phyloP scores from a whole-genome alignment of 1,284 basidiomycete species.

The Cryptococcus sp. region DNA sequence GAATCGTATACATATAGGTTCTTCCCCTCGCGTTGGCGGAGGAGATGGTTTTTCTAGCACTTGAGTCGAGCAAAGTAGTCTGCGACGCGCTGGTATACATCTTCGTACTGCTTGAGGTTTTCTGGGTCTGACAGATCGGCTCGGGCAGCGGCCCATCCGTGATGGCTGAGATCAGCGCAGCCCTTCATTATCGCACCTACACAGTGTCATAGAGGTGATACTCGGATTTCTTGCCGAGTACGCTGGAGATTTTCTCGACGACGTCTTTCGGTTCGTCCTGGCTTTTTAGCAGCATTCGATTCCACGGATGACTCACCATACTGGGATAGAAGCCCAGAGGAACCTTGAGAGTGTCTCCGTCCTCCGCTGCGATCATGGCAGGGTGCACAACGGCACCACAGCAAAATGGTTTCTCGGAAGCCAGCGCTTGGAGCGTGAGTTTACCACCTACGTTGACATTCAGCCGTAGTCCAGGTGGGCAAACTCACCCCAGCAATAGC shows the following conservation, averaged over 20 bases:
- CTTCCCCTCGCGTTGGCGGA: slow-evolving; percentile 9
- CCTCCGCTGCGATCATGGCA: slow-evolving; percentile 44
- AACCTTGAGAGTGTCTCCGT: slow-evolving; percentile 39
- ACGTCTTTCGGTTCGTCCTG: slow-evolving; percentile 45
- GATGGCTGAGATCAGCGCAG: slow-evolving; percentile 56
- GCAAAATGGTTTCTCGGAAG: slow-evolving; percentile 27
- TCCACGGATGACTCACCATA: slow-evolving; percentile 15
- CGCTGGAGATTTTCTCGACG: slow-evolving; percentile 30
- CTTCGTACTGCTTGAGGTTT: slow-evolving; percentile 68
- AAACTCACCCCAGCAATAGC: slow-evolving; percentile 48
- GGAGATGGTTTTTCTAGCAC: slow-evolving; percentile 9
- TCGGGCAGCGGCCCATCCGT: slow-evolving; percentile 72
- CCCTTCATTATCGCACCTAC: slow-evolving; percentile 21
- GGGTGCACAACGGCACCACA: slow-evolving; percentile 44
- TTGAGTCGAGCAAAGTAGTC: slow-evolving; percentile 56
- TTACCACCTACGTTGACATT: slow-evolving; percentile 37
- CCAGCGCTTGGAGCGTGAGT: slow-evolving; percentile 35
- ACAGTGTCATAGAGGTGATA: slow-evolving; percentile 47
- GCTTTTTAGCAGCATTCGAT: background rate
- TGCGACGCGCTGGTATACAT: slow-evolving; percentile 63
- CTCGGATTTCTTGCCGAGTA: slow-evolving; percentile 27
- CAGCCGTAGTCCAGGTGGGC: background rate
- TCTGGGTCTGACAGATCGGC: slow-evolving; percentile 65
- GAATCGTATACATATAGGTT: slow-evolving; percentile 28
- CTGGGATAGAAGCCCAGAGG: slow-evolving; percentile 46